Conservation (phyloP, 345 rosid species). For the Linum trigynum region DNA sequence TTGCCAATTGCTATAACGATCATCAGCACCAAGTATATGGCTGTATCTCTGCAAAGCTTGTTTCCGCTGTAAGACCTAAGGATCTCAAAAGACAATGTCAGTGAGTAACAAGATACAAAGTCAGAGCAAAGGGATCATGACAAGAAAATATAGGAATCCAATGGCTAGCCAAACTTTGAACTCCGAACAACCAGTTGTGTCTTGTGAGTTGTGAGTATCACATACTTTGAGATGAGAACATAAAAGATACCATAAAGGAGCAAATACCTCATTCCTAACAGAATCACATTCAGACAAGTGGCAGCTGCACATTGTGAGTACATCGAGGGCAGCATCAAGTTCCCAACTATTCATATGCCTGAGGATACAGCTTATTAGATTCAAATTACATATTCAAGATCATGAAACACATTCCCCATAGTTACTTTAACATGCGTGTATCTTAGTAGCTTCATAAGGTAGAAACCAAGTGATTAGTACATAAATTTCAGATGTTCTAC, state of each 20-base stretch:
- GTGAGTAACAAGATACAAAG: slow-evolving; percentile 1
- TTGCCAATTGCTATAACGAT: slow-evolving; percentile 89
- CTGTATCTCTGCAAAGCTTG: slow-evolving; percentile 81
- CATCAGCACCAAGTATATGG: slow-evolving; percentile 82
- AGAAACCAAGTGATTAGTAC: not conserved
- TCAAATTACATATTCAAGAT: not conserved
- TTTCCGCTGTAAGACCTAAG: slow-evolving; percentile 69
- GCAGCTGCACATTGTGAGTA: slow-evolving; percentile 96
- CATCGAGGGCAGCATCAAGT: slow-evolving; percentile 81
- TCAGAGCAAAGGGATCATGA: not conserved
- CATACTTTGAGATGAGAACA: slow-evolving; percentile 4
- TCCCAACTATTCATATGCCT: slow-evolving; percentile 94
- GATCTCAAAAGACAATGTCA: slow-evolving; percentile 9
- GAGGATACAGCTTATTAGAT: not conserved
- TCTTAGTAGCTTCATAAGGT: no score
- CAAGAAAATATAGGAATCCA: not conserved
- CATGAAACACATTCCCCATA: no score
- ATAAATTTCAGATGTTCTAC: not conserved
- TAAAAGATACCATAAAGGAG: slow-evolving; percentile 10
- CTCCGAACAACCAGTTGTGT: not conserved
- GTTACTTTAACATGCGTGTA: no score
- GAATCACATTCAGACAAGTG: slow-evolving; percentile 64
- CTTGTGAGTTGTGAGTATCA: not conserved
- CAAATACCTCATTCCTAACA: slow-evolving; percentile 51
- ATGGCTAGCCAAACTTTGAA: not conserved